Evolutionary conservation across 2,329 filamentous ascomycete species (phyloP).

Genomic region (Nigrograna mackinnonii): DNA sequence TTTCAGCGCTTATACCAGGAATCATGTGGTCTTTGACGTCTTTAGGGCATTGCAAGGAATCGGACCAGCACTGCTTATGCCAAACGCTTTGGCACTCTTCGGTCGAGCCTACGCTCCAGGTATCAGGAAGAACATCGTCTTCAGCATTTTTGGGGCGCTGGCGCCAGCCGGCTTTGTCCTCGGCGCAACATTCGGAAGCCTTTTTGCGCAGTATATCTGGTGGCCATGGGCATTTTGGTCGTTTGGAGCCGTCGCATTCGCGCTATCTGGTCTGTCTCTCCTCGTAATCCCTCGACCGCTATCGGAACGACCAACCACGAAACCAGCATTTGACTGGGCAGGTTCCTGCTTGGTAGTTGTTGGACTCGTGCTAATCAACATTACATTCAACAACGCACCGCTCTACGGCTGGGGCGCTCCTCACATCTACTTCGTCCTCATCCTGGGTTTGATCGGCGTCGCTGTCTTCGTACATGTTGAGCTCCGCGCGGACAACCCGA

Average conservation of each 20-base stretch:
- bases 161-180: constrained; percentile 40
- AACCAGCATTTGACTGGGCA: constrained; percentile 28
- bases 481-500: constrained; percentile 23
- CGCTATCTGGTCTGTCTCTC: constrained; percentile 10
- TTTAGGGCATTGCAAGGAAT: constrained; percentile 46
- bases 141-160: constrained; percentile 40
- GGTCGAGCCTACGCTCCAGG: constrained; percentile 37
- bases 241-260: constrained; percentile 17
- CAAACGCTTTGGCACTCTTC: constrained; percentile 43
- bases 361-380: constrained; percentile 29
- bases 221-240: constrained; percentile 36
- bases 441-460: constrained; percentile 27
- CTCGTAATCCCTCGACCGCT: constrained; percentile 19
- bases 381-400: constrained; percentile 32
- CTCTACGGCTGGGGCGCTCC: constrained; percentile 28
- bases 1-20: constrained; percentile 37
- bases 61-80: constrained; percentile 39
- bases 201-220: constrained; percentile 37
- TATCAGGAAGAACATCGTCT: constrained; percentile 43
- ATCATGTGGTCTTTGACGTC: constrained; percentile 35
- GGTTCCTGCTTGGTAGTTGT: constrained; percentile 24
- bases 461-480: constrained; percentile 29
- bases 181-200: constrained; percentile 34
- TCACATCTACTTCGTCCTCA: constrained; percentile 30
- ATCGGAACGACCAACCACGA: constrained; percentile 11